These are phyloP conservation scores for Monosporozyma solicola DNA, from an alignment of 805 yeast genomes.

Conservation along the genomic window DNA sequence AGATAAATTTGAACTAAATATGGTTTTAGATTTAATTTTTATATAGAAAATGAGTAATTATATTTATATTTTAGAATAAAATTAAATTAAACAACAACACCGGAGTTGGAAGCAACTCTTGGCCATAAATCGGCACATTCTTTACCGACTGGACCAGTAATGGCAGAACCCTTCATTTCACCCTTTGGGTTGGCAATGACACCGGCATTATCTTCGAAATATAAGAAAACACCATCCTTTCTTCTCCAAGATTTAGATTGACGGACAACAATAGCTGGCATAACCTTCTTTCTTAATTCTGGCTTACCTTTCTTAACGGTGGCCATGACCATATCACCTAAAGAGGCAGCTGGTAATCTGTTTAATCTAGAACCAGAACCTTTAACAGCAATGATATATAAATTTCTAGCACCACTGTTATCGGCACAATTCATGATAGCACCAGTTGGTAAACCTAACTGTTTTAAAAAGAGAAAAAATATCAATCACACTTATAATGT, in stretches of 20 bases:
- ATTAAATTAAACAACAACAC: constrained; percentile 88
- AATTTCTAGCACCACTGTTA: constrained; percentile 99
- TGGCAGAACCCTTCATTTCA: constrained; percentile 99
- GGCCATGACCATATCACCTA: constrained; percentile 99
- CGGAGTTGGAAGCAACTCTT: constrained; percentile 99
- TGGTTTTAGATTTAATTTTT: constrained; percentile 1
- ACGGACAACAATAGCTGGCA: constrained; percentile 99
- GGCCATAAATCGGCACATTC: constrained; percentile 99
- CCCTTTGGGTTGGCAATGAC: constrained; percentile 99
- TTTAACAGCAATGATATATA: constrained; percentile 97
- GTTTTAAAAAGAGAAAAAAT: constrained; percentile 13
- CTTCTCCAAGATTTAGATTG: constrained; percentile 99
- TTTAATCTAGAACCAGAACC: constrained; percentile 99
- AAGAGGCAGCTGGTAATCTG: constrained; percentile 99
- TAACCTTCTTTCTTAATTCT: constrained; percentile 99
- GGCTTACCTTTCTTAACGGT: constrained; percentile 99
- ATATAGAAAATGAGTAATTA: not conserved
- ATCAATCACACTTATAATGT: not conserved
- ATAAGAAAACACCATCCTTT: constrained; percentile 98
- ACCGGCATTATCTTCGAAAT: constrained; percentile 99
- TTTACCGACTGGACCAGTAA: constrained; percentile 99
- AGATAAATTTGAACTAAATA: constrained; percentile 1
- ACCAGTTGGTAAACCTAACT: constrained; percentile 99
- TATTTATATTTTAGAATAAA: not conserved
- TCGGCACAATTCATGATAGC: constrained; percentile 99